These are phyloP conservation scores for Diaporthe longicolla DNA, from an alignment of 2,329 filamentous ascomycete genomes.

Conservation along the genomic window DNA sequence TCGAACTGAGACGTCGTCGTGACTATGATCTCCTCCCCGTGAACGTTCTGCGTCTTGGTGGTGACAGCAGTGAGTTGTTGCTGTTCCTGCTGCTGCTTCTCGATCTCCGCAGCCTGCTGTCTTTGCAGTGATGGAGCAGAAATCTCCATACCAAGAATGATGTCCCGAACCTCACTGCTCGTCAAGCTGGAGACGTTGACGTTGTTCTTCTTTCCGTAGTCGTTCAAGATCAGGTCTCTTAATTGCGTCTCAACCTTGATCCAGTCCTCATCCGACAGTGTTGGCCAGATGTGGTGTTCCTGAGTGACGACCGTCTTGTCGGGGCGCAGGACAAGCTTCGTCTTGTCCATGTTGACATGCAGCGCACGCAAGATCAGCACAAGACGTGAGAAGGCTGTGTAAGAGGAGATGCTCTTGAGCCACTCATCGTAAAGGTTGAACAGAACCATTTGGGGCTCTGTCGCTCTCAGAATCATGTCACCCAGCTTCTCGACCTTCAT, in stretches of 20 bases:
- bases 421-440: constrained; percentile 99
- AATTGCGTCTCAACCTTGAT: constrained; percentile 99
- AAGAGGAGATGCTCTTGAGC: constrained; percentile 98
- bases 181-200: constrained; percentile 98
- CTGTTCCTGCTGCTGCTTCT: constrained; percentile 98
- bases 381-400: constrained; percentile 96
- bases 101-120: constrained; percentile 97
- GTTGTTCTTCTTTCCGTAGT: constrained; percentile 99
- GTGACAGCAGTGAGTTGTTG: constrained; percentile 97
- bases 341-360: constrained; percentile 98
- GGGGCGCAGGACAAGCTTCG: constrained; percentile 92
- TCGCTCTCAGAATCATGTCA: constrained; percentile 98
- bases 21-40: constrained; percentile 97
- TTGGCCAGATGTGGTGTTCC: constrained; percentile 98
- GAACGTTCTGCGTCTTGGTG: constrained; percentile 97
- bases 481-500: constrained; percentile 99
- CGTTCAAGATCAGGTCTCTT: constrained; percentile 94
- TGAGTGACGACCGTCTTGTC: constrained; percentile 99
- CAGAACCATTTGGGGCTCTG: constrained; percentile 99
- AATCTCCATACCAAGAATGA: constrained; percentile 99
- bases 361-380: constrained; percentile 93
- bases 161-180: constrained; percentile 96
- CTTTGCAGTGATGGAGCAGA: constrained; percentile 97
- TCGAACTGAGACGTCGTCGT: constrained; percentile 98
- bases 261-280: constrained; percentile 95